Base-by-base conservation (phyloP, 768 basidiomycete species). In the Tremella yokohamensis region DNA sequence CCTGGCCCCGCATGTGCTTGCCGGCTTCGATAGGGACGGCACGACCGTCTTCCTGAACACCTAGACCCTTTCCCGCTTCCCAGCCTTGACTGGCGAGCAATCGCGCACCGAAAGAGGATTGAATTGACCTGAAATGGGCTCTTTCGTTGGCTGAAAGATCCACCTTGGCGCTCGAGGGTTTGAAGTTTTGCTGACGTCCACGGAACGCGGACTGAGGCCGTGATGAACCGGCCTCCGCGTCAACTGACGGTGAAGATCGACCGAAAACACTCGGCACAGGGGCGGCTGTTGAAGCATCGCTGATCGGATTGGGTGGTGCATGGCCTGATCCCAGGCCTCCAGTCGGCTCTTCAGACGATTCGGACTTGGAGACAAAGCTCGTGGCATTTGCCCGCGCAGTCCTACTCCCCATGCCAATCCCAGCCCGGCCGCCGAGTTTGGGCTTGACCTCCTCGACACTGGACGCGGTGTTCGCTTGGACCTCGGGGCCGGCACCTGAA, bases 81-180 rank as follows among this genome's bases (percentile, higher is more conserved):
- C 96, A 99, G 8, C 96, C 96, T 87, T 93, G 92, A 79, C 93
- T 98, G 26, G 84, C 83, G 20, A 99, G 83, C 84, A 98, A 84
- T 56, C 86, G 86, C 18, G 93, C 88, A 65, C 92, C 94, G 60
- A 90, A 86, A 0, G 87, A 81, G 15, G 84, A 82, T 40, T 83
- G 80, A 12, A 98, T 81, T 66, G 87, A 89, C 62, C 79, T 81
- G 75, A 99, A 94, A 72, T 97, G 93, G n/a, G 81, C 80, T 57
- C 81, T 79, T 66, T 98, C 93, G 16, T 80, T 68, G 0, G 83
- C 78, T 18, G 82, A 83, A 18, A 96, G 82, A 49, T 82, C 82
- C 2, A 81, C 79, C 2, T 80, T 47, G 6, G 63, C 40, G 42
- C 54, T 58, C 7, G 61, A 37, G 0, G 73, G 57, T 34, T 34